These are phyloP conservation scores for Penicillium angulare DNA, from an alignment of 495 filamentous ascomycete species.

Conservation along the genomic window DNA sequence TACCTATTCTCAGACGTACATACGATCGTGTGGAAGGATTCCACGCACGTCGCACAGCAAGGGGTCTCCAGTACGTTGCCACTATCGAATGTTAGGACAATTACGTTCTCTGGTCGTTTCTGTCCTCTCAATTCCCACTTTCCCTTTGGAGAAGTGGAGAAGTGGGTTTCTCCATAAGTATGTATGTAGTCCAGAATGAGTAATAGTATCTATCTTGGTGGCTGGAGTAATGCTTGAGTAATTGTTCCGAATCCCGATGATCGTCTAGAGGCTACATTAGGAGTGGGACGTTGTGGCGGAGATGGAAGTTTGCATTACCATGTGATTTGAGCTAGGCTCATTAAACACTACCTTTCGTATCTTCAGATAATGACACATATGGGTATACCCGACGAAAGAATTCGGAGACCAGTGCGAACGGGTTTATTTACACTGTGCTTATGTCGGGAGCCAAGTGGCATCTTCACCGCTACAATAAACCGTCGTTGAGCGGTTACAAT, in stretches of 20 bases:
- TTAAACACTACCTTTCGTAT: background rate
- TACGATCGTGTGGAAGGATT: background rate
- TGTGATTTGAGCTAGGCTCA: background rate
- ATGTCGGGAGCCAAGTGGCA: background rate
- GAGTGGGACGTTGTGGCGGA: background rate
- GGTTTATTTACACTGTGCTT: no score
- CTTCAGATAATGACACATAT: no score
- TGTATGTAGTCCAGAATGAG: no score
- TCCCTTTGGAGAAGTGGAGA: no score
- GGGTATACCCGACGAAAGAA: no score
- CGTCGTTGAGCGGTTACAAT: no score
- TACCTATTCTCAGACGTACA: background rate
- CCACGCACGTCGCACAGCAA: background rate
- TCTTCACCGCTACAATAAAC: slow-evolving; percentile 27
- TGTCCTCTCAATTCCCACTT: no score
- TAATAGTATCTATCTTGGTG: no score
- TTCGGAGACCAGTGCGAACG: no score
- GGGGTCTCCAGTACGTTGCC: background rate
- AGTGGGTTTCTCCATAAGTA: no score
- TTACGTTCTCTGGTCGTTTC: no score
- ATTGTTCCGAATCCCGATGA: background rate
- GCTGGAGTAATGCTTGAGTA: no score
- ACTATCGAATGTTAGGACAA: background rate
- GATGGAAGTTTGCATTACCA: background rate
- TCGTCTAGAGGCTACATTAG: background rate